These are phyloP conservation scores for Aspergillus hancockii DNA, from an alignment of 495 filamentous ascomycete species.

Conservation along the genomic window DNA sequence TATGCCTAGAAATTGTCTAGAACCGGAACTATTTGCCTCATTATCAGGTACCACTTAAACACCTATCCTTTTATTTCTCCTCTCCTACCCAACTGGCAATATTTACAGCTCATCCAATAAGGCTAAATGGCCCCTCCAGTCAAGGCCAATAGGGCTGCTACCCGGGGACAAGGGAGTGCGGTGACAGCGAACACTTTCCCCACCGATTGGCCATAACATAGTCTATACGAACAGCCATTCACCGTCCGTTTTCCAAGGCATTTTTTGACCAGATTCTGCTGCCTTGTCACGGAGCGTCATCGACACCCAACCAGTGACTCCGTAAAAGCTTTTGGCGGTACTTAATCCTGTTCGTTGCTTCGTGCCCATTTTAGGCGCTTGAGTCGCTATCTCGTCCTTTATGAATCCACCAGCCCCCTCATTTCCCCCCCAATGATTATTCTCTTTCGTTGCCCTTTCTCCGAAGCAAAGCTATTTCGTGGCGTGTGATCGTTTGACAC, in stretches of 20 bases:
- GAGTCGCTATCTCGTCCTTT: conserved; percentile 8
- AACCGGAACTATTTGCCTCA: conserved; percentile 3
- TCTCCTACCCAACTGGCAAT: background rate
- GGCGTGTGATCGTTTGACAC: conserved; percentile 16
- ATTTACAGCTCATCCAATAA: background rate
- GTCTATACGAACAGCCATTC: conserved; percentile 17
- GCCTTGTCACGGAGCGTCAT: conserved; percentile 30
- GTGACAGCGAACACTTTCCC: conserved; percentile 30
- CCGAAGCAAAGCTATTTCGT: conserved; percentile 14
- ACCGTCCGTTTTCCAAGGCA: conserved; percentile 17
- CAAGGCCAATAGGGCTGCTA: conserved; percentile 9
- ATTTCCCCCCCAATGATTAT: conserved; percentile 1
- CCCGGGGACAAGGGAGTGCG: conserved; percentile 16
- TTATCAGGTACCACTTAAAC: conserved; percentile 8
- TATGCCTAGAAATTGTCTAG: background rate
- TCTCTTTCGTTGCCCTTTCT: conserved; percentile 5
- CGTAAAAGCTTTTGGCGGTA: conserved; percentile 5
- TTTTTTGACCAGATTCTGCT: conserved; percentile 21
- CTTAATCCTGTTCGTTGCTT: conserved; percentile 26
- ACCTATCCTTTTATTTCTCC: background rate
- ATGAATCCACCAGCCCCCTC: conserved; percentile 20
- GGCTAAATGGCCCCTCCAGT: background rate
- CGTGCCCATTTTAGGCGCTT: conserved; percentile 25
- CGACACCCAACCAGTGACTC: conserved; percentile 32
- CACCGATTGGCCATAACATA: conserved; percentile 26